Base-by-base conservation (phyloP, 176 grass and related monocot genomes). In the Aegilops longissima region DNA sequence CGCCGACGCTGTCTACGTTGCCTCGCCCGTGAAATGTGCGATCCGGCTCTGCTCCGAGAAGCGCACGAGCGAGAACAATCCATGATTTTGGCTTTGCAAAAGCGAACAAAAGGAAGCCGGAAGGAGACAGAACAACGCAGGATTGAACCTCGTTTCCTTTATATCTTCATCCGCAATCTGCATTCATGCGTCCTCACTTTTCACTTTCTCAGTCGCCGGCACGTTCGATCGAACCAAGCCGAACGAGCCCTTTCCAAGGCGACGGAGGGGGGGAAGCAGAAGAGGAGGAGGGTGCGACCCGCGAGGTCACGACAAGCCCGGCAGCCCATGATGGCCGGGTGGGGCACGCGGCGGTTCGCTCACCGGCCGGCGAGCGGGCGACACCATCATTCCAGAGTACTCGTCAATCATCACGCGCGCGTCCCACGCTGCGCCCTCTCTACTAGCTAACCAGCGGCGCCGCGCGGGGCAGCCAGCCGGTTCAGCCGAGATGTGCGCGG, bases 341-440 rank as follows among this genome's bases (percentile, higher is more conserved):
- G 73, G 58, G 84, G 18, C 80, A 73, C 89, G 76, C 76, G 85
- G 33, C 76, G 73, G 77, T 78, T 49, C 2, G 84, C 72, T 66
- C 84, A 77, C 33, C 80, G 79, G 80, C 74, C 72, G 70, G 71
- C 79, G 79, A 81, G 38, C 39, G 83, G 9, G 86, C 61, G 86
- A 36, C 86, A 75, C 62, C 82, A 71, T 91, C n/a, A 77, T 88
- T 78, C 30, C 10, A 9, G 70, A 12, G 77, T 71, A 77, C 77
- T 85, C 86, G 81, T 85, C 86, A 40, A 36, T 73, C 89, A 80
- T 80, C 68, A 76, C 38, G 85, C 29, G 31, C 58, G 66, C 49
- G 76, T 86, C 76, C 76, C 76, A 23, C 76, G 2, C 29, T 67
- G 73, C 61, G 33, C 62, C 23, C 63, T 68, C 73, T 2, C 83